Evolutionary conservation across 1,139 yeast genomes (phyloP).

Genomic region (Candida pseudocylindracea): DNA sequence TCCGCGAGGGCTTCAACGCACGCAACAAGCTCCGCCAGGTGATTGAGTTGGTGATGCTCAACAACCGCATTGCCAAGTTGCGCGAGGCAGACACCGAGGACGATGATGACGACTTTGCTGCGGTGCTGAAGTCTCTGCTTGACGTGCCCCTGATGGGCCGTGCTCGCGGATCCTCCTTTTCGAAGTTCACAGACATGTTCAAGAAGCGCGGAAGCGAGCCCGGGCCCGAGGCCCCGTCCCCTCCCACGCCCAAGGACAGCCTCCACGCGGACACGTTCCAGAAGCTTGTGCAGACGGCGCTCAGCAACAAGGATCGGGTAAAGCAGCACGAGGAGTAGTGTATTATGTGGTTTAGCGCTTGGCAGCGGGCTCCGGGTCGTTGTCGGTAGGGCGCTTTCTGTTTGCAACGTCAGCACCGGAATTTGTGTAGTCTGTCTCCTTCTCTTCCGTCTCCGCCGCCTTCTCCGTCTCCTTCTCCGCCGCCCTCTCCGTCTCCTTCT

Average conservation of each 20-base stretch:
- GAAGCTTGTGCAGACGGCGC: constrained; percentile 54
- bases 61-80: constrained; percentile 49
- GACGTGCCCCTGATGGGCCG: constrained; percentile 1
- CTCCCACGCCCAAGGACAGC: constrained; percentile 4
- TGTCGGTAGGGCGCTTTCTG: too few species aligned
- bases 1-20: constrained; percentile 38
- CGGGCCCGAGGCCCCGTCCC: constrained; percentile 1
- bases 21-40: constrained; percentile 73
- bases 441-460: too few species aligned
- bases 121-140: constrained; percentile 13
- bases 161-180: neutral
- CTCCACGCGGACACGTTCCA: constrained; percentile 27
- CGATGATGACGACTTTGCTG: constrained; percentile 28
- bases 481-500: too few species aligned
- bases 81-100: constrained; percentile 27
- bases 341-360: too few species aligned
- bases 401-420: too few species aligned
- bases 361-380: too few species aligned
- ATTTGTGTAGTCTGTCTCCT: too few species aligned
- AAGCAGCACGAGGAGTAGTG: constrained; percentile 10
- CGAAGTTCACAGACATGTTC: constrained; percentile 7
- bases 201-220: constrained; percentile 3
- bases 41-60: constrained; percentile 56
- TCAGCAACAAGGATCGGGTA: constrained; percentile 41
- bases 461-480: too few species aligned